Percentiles rank a stretch among this genome's conserved stretches.
Conservation (phyloP, 2,329 filamentous ascomycete genomes). For the Fusarium anthophilum region DNA sequence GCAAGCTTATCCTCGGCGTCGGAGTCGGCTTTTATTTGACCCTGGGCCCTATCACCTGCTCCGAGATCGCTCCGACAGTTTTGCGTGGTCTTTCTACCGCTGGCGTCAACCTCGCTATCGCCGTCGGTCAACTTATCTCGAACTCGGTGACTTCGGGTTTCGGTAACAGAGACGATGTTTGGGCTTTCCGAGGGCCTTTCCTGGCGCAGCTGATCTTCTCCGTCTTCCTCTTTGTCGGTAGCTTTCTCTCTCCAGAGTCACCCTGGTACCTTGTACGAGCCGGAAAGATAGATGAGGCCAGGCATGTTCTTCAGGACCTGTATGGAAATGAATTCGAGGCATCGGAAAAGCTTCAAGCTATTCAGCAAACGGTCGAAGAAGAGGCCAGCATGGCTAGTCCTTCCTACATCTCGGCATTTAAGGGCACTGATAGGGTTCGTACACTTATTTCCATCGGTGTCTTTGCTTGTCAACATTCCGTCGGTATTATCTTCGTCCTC, state of each 20-base stretch:
- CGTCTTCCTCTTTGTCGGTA: slow-evolving; percentile 43
- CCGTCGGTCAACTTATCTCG: slow-evolving; percentile 64
- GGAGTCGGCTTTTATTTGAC: not conserved
- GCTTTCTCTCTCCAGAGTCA: slow-evolving; percentile 53
- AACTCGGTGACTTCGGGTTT: slow-evolving; percentile 66
- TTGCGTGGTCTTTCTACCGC: slow-evolving; percentile 59
- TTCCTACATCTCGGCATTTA: slow-evolving; percentile 53
- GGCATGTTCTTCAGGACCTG: slow-evolving; percentile 42
- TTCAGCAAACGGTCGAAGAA: slow-evolving; percentile 48
- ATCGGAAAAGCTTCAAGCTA: slow-evolving; percentile 46
- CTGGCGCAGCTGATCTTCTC: slow-evolving; percentile 51
- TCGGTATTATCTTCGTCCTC: slow-evolving; percentile 56
- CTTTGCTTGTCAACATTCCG: slow-evolving; percentile 53
- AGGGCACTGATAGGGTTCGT: slow-evolving; percentile 51
- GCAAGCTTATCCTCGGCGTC: not conserved
- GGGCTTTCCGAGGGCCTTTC: slow-evolving; percentile 61
- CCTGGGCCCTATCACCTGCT: not conserved
- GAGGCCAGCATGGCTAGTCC: slow-evolving; percentile 41
- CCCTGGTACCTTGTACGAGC: slow-evolving; percentile 52
- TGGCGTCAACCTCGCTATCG: slow-evolving; percentile 60
- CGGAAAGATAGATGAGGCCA: slow-evolving; percentile 45
- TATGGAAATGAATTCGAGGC: slow-evolving; percentile 47
- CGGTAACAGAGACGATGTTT: slow-evolving; percentile 58
- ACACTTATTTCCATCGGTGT: slow-evolving; percentile 53
- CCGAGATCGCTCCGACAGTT: not conserved